phyloP scores from a whole-genome alignment of 176 grass and related monocot genomes.

The Aegilops sharonensis region DNA sequence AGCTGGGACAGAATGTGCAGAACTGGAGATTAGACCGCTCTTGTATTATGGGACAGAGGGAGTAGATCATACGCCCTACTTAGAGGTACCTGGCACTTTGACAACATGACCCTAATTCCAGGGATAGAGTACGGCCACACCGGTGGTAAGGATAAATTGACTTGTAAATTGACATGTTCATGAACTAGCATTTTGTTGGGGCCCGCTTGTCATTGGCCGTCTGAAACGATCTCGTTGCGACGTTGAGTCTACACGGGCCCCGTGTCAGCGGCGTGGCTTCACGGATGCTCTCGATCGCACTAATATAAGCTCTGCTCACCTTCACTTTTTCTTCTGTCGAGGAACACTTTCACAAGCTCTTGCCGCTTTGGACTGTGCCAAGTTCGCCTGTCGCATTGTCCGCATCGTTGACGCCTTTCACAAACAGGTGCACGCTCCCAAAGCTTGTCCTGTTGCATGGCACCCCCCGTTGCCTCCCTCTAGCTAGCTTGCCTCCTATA shows the following conservation, averaged over 20 bases:
- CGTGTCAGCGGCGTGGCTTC: neutral
- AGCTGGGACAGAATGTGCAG: no score
- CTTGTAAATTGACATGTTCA: no score
- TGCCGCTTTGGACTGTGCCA: conserved; percentile 35
- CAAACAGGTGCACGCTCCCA: conserved; percentile 65
- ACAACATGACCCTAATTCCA: no score
- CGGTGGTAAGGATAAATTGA: no score
- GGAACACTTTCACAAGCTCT: neutral
- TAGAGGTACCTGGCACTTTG: no score
- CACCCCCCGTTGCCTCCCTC: neutral
- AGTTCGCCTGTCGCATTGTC: conserved; percentile 24
- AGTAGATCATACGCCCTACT: no score
- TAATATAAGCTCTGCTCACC: neutral
- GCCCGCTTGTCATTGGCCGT: no score
- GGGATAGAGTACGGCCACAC: no score
- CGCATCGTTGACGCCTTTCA: conserved; percentile 33
- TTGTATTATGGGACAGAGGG: no score
- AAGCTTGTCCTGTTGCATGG: conserved; percentile 47
- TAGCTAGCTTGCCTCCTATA: conserved; percentile 27
- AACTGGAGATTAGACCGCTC: no score
- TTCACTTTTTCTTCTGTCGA: neutral
- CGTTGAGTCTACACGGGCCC: neutral
- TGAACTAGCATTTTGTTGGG: no score
- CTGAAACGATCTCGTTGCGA: no score
- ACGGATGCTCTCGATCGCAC: neutral